Conservation (phyloP, 768 basidiomycete species). For the Floccularia luteovirens region DNA sequence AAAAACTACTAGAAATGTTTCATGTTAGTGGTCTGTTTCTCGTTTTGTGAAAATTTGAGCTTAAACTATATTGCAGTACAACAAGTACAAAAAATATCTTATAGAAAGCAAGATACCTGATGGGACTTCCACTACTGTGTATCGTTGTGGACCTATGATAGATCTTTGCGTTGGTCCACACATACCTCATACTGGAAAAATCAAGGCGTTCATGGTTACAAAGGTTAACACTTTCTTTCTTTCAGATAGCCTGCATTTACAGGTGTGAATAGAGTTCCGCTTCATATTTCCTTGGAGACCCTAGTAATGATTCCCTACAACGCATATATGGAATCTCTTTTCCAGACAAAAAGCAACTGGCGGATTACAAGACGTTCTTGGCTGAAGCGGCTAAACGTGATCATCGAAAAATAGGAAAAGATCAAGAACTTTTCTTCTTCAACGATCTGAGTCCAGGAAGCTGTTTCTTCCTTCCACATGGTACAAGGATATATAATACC, state of each 20-base stretch:
- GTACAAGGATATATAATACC: conserved; percentile 93
- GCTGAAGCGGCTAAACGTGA: conserved; percentile 98
- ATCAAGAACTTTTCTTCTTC: conserved; percentile 99
- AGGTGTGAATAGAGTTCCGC: conserved; percentile 72
- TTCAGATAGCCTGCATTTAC: neutral
- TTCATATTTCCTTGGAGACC: conserved; percentile 95
- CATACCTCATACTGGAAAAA: conserved; percentile 95
- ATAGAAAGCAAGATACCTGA: conserved; percentile 95
- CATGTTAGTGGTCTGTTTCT: conserved; percentile 40
- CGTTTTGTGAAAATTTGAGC: neutral
- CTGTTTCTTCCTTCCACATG: conserved; percentile 96
- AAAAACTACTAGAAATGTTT: conserved; percentile 96
- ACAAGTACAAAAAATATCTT: conserved; percentile 95
- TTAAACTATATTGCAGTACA: conserved; percentile 56
- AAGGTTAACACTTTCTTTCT: conserved; percentile 45
- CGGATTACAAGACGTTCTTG: conserved; percentile 93
- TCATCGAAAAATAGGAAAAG: conserved; percentile 93
- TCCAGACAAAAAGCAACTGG: conserved; percentile 93
- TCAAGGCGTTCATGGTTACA: conserved; percentile 95
- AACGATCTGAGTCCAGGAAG: conserved; percentile 94
- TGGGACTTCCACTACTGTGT: conserved; percentile 94
- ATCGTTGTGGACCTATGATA: conserved; percentile 97
- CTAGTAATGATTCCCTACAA: conserved; percentile 89
- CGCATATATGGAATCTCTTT: conserved; percentile 98
- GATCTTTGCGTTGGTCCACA: conserved; percentile 97